phyloP scores from a whole-genome alignment of 1,139 yeast genomes.

The Yamadazyma trypodendri region DNA sequence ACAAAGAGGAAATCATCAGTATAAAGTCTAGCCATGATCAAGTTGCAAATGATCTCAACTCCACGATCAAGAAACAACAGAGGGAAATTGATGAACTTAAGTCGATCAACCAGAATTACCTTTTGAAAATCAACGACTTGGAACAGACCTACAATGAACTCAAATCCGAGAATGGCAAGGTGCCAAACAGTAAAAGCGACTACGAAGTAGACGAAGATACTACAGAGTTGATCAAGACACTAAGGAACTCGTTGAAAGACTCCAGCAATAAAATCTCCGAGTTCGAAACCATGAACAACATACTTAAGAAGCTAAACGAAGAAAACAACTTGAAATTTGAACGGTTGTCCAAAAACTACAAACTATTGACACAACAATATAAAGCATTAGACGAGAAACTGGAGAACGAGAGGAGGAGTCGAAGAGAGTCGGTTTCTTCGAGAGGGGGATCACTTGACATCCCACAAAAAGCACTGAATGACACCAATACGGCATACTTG shows the following conservation, averaged over 20 bases:
- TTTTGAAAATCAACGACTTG: slow-evolving; percentile 29
- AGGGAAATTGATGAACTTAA: slow-evolving; percentile 48
- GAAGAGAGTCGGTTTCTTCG: not conserved
- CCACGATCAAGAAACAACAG: slow-evolving; percentile 49
- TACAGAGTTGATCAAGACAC: slow-evolving; percentile 40
- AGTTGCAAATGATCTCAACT: slow-evolving; percentile 53
- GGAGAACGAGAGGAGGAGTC: slow-evolving; percentile 3
- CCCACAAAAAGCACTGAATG: slow-evolving; percentile 9
- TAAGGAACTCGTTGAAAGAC: slow-evolving; percentile 52
- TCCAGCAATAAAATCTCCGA: slow-evolving; percentile 54
- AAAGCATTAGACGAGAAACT: slow-evolving; percentile 27
- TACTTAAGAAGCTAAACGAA: slow-evolving; percentile 63
- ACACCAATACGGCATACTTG: slow-evolving; percentile 64
- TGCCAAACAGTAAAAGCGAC: slow-evolving; percentile 8
- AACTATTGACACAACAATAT: slow-evolving; percentile 57
- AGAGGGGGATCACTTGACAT: slow-evolving; percentile 6
- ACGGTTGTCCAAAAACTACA: slow-evolving; percentile 65
- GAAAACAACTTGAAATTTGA: slow-evolving; percentile 67
- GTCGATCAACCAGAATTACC: slow-evolving; percentile 27
- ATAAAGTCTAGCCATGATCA: slow-evolving; percentile 51
- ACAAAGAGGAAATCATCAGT: slow-evolving; percentile 26
- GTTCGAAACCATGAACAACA: slow-evolving; percentile 53
- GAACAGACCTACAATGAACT: slow-evolving; percentile 42
- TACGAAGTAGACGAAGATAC: slow-evolving; percentile 25
- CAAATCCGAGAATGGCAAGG: slow-evolving; percentile 10